phyloP scores from a whole-genome alignment of 2,329 filamentous ascomycete genomes.

The Penicillium decumbens region DNA sequence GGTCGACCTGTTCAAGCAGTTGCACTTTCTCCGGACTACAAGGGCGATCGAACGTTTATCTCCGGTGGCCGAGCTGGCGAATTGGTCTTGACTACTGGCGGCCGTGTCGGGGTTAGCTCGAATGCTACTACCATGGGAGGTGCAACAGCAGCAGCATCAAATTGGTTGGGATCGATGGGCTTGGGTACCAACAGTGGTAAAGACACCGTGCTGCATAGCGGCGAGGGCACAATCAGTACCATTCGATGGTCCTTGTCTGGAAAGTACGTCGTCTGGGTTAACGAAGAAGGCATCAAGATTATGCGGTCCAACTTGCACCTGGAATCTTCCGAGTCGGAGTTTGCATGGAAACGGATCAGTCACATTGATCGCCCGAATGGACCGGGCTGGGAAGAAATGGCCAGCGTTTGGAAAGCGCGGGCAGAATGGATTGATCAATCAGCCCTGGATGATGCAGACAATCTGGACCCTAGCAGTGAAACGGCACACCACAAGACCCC shows the following conservation, averaged over 20 bases:
- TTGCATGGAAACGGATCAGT: conserved; percentile 90
- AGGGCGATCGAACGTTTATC: conserved; percentile 78
- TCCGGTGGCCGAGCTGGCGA: conserved; percentile 87
- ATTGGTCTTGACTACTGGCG: conserved; percentile 78
- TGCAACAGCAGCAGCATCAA: conserved; percentile 74
- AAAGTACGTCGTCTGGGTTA: conserved; percentile 90
- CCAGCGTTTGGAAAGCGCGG: conserved; percentile 86
- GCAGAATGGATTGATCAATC: conserved; percentile 90
- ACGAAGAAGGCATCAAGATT: conserved; percentile 95
- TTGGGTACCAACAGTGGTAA: conserved; percentile 72
- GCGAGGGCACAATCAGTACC: conserved; percentile 82
- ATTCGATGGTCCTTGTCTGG: conserved; percentile 95
- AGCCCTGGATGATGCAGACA: conserved; percentile 68
- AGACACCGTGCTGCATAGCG: conserved; percentile 82
- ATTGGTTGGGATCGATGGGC: conserved; percentile 87
- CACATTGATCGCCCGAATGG: conserved; percentile 86
- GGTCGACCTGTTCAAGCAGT: conserved; percentile 87
- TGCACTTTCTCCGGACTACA: conserved; percentile 91
- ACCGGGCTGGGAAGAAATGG: conserved; percentile 92
- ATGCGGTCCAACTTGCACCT: conserved; percentile 86
- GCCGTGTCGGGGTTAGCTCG: conserved; percentile 67
- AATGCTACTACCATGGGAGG: conserved; percentile 77
- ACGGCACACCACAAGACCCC: conserved; percentile 39
- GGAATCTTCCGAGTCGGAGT: conserved; percentile 69
- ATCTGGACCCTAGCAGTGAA: conserved; percentile 31